These are phyloP conservation scores for Peronospora tabacina DNA, from an alignment of 352 stramenopile species.

Conservation along the genomic window DNA sequence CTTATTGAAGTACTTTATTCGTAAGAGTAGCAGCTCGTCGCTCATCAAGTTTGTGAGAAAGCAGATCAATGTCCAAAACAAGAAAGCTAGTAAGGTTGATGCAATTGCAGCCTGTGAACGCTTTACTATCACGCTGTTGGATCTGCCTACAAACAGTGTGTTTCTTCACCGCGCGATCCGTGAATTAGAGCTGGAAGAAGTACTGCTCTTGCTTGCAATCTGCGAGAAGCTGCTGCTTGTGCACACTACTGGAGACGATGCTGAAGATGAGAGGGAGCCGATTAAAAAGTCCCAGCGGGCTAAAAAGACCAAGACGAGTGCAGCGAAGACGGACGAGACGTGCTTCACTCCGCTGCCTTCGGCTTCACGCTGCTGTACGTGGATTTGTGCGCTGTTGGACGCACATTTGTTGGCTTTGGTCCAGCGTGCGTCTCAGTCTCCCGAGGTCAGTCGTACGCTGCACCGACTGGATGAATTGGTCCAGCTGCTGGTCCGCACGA, in stretches of 20 bases:
- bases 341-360: conserved; percentile 34
- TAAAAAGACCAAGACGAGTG: conserved; percentile 5
- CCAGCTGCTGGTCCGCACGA: conserved; percentile 41
- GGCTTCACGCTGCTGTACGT: conserved; percentile 46
- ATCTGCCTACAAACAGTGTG: conserved; percentile 55
- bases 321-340: conserved; percentile 18
- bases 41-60: conserved; percentile 33
- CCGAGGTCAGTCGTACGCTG: conserved; percentile 32
- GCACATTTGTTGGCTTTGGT: conserved; percentile 63
- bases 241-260: conserved; percentile 25
- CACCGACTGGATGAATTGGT: conserved; percentile 50
- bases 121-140: conserved; percentile 48
- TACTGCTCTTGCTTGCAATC: conserved; percentile 55
- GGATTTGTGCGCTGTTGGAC: conserved; percentile 71
- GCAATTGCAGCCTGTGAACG: conserved; percentile 32
- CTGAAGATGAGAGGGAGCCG: conserved; percentile 6
- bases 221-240: conserved; percentile 65
- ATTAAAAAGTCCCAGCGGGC: conserved; percentile 22
- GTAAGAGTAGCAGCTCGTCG: conserved; percentile 34
- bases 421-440: conserved; percentile 45
- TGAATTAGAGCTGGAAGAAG: conserved; percentile 57
- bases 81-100: conserved; percentile 10
- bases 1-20: conserved; percentile 70
- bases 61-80: conserved; percentile 18
- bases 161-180: conserved; percentile 76